Evolutionary conservation across 306 rosid species (phyloP).

Genomic region (Malus sieversii): DNA sequence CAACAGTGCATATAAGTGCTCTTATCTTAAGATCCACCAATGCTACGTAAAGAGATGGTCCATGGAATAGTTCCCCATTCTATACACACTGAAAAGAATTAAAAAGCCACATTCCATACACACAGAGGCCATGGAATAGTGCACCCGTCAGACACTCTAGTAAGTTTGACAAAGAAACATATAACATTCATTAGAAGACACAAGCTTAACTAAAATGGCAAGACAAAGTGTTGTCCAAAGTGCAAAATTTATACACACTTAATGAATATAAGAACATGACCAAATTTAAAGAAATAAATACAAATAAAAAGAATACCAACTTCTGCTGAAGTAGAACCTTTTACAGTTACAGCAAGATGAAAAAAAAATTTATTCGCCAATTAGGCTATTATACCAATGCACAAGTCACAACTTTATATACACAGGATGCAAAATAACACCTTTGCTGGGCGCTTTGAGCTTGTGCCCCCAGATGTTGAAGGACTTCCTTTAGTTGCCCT

Average conservation of each 20-base stretch:
- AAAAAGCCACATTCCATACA: background rate
- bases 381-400: background rate
- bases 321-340: background rate
- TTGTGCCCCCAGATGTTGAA: slow-evolving; percentile 41
- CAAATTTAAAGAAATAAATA: too few species aligned
- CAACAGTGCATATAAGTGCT: background rate
- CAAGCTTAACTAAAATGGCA: background rate
- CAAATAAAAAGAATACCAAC: background rate
- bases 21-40: background rate
- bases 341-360: background rate
- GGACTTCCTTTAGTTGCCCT: slow-evolving; percentile 48
- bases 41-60: background rate
- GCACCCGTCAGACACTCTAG: background rate
- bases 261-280: too few species aligned
- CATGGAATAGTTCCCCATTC: background rate
- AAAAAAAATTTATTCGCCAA: background rate
- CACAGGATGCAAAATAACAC: slow-evolving; percentile 33
- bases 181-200: background rate
- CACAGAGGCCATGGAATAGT: background rate
- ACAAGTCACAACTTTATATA: slow-evolving; percentile 6
- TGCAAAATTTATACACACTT: background rate
- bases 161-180: background rate
- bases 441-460: slow-evolving; percentile 60
- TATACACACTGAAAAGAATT: background rate
- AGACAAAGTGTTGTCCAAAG: background rate